Percentiles rank a stretch among this genome's conserved stretches.
Conservation (phyloP, 345 rosid species). For the Zanthoxylum bungeanum region DNA sequence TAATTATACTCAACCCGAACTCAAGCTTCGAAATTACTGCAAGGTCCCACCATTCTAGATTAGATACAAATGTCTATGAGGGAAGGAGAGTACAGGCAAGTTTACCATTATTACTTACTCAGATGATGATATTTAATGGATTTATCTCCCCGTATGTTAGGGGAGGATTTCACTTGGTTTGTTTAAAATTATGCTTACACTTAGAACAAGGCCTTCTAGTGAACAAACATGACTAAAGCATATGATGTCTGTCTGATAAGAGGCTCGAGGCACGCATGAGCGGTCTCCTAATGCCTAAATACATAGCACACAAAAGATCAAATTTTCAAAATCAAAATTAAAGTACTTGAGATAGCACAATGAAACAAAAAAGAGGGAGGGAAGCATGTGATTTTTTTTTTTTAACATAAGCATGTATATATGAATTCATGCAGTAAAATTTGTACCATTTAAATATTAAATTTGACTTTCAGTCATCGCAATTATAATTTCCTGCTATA, state of each 20-base stretch:
- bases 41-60: slow-evolving; percentile 76
- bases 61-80: slow-evolving; percentile 85
- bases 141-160: background rate
- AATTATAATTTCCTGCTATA: background rate
- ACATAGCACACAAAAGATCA: background rate
- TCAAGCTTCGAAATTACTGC: slow-evolving; percentile 69
- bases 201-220: background rate
- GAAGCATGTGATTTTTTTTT: background rate
- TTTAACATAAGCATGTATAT: background rate
- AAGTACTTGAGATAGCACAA: background rate
- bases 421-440: background rate
- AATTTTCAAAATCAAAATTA: background rate
- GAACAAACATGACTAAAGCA: background rate
- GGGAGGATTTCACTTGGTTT: background rate
- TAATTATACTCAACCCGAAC: slow-evolving; percentile 84
- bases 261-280: background rate
- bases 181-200: background rate
- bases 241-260: background rate
- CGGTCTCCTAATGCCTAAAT: background rate
- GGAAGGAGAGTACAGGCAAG: slow-evolving; percentile 79
- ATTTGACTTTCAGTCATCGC: background rate
- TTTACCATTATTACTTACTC: background rate
- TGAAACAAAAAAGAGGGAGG: background rate
- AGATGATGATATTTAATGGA: background rate
- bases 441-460: background rate